A percentile compares a stretch with the other conserved stretches of the same genome.
phyloP scores from a whole-genome alignment of 1,284 basidiomycete species.

The Cryptococcus amylolentus region DNA sequence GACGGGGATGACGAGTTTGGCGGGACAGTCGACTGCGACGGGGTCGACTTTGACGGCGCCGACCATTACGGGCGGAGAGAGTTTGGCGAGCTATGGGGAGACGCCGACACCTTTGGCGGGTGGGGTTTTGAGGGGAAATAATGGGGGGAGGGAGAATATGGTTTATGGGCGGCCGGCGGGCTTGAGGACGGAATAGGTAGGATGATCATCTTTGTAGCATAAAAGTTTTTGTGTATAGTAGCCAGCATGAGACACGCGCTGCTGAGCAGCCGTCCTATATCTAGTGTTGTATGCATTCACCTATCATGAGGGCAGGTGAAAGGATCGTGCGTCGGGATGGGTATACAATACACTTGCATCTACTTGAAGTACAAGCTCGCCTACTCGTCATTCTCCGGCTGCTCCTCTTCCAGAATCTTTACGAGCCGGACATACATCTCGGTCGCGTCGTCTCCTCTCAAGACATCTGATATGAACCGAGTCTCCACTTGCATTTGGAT shows the following conservation, averaged over 20 bases:
- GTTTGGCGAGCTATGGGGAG: slow-evolving; percentile 19
- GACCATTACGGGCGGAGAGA: slow-evolving; percentile 18
- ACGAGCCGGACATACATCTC: slow-evolving; percentile 87
- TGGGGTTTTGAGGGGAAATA: background rate
- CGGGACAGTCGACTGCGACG: slow-evolving; percentile 2
- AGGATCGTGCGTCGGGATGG: too few species aligned
- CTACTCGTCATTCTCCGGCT: slow-evolving; percentile 51
- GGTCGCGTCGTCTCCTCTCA: slow-evolving; percentile 90
- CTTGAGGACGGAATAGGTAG: background rate
- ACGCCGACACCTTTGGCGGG: slow-evolving; percentile 17
- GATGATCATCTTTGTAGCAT: background rate
- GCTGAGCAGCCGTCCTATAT: background rate
- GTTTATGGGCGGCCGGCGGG: slow-evolving; percentile 10
- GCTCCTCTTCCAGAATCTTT: slow-evolving; percentile 91
- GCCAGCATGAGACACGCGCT: too few species aligned
- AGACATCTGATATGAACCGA: slow-evolving; percentile 81
- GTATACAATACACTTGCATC: background rate
- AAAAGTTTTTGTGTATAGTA: background rate
- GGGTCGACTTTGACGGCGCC: slow-evolving; percentile 15
- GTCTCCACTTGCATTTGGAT: slow-evolving; percentile 95
- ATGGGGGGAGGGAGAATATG: slow-evolving; percentile 6
- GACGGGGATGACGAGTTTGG: background rate
- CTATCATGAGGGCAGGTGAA: background rate
- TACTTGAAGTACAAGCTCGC: background rate
- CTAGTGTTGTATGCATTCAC: slow-evolving; percentile 1